phyloP scores from a whole-genome alignment of 169 alveolate genomes.

The Eimeria sp. region DNA sequence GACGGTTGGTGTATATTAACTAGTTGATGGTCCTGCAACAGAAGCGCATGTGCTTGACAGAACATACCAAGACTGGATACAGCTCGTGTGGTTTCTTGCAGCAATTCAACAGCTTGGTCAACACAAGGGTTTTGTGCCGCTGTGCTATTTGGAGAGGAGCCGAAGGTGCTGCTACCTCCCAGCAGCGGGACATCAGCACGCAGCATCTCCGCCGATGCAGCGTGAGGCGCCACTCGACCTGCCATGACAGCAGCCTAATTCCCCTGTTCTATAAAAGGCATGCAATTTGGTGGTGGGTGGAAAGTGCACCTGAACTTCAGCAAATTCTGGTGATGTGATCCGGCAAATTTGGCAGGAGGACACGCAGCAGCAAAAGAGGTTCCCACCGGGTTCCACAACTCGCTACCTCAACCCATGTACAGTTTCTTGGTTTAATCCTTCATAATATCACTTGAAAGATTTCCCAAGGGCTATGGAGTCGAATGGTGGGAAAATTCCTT shows the following conservation, averaged over 20 bases:
- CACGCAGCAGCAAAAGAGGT: not conserved
- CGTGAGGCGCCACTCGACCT: not conserved
- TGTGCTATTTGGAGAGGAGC: not conserved
- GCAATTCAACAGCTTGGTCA: conserved; percentile 23
- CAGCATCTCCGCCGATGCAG: not conserved
- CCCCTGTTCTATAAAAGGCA: not conserved
- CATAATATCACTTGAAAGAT: not conserved
- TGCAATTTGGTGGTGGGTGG: not conserved
- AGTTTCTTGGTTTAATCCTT: not conserved
- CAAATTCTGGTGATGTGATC: not conserved
- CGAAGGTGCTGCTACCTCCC: not conserved
- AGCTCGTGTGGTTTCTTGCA: not conserved
- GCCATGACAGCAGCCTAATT: not conserved
- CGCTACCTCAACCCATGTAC: not conserved
- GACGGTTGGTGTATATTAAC: not conserved
- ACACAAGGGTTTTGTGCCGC: not conserved
- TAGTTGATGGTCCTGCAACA: not conserved
- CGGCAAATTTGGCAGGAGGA: not conserved
- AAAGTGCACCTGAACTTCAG: not conserved
- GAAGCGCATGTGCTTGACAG: not conserved
- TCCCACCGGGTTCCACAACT: not conserved
- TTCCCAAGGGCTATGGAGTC: not conserved
- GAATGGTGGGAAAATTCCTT: not conserved
- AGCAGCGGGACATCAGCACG: not conserved
- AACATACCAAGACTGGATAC: conserved; percentile 49